Conservation (phyloP, 2,329 filamentous ascomycete species). For the Monilinia laxa region DNA sequence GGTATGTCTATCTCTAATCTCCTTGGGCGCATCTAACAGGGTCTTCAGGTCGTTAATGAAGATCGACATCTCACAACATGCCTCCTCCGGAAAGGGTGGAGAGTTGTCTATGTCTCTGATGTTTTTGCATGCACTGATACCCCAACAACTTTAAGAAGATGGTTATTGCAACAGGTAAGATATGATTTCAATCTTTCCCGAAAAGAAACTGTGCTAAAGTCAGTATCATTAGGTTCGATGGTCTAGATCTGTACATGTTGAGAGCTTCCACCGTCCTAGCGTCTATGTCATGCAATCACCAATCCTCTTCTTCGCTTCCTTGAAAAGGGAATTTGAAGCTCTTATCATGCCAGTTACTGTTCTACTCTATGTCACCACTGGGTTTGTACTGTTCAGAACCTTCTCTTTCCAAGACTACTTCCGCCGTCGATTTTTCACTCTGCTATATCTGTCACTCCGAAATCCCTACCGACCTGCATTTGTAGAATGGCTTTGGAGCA, state of each 20-base stretch:
- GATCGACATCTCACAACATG: background rate
- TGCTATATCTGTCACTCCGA: background rate
- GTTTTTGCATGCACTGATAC: background rate
- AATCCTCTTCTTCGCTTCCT: background rate
- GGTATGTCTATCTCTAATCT: background rate
- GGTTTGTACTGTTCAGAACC: background rate
- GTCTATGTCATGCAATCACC: background rate
- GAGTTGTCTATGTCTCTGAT: background rate
- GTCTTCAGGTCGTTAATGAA: background rate
- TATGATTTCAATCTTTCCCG: background rate
- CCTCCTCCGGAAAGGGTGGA: background rate
- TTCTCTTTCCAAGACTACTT: background rate
- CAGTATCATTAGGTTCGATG: background rate
- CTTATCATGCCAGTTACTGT: background rate
- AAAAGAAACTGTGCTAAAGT: background rate
- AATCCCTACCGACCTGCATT: background rate
- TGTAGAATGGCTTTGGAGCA: background rate
- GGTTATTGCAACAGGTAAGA: background rate
- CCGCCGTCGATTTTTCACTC: background rate
- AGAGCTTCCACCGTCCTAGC: background rate
- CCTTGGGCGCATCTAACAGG: background rate
- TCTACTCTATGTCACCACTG: background rate
- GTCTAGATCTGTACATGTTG: background rate
- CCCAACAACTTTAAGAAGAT: background rate
- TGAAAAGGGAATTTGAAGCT: background rate